phyloP scores from a whole-genome alignment of 1,284 basidiomycete species.

The Somion occarium region DNA sequence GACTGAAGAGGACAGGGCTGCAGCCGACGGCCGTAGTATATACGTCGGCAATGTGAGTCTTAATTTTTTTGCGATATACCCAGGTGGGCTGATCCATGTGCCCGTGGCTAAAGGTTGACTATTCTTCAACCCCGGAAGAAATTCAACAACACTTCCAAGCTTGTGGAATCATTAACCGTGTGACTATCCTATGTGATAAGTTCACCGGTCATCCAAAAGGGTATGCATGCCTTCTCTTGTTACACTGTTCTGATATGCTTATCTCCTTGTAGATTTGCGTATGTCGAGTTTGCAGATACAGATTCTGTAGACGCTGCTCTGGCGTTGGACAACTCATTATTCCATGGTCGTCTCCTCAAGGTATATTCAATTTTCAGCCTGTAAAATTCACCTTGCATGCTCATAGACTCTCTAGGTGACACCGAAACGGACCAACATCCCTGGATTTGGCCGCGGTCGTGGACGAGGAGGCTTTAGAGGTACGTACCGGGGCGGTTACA shows the following conservation, averaged over 20 bases:
- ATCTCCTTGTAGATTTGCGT: conserved; percentile 72
- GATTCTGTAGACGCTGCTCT: conserved; percentile 89
- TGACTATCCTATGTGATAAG: conserved; percentile 99
- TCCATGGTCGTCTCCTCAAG: conserved; percentile 91
- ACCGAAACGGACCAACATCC: conserved; percentile 89
- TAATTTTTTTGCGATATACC: conserved; percentile 1
- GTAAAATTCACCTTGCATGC: neutral
- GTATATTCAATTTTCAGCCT: conserved; percentile 34
- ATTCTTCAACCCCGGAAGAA: conserved; percentile 96
- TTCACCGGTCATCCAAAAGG: conserved; percentile 99
- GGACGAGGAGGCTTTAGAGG: conserved; percentile 65
- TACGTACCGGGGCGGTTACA: conserved; percentile 65
- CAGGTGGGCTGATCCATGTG: neutral
- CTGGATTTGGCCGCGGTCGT: conserved; percentile 82
- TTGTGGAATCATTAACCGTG: conserved; percentile 97
- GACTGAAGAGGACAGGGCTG: conserved; percentile 71
- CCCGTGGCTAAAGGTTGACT: conserved; percentile 77
- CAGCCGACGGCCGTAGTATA: conserved; percentile 85
- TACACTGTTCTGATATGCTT: neutral
- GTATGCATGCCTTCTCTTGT: conserved; percentile 39
- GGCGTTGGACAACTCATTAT: conserved; percentile 94
- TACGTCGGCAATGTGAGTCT: conserved; percentile 93
- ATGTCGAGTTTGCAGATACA: conserved; percentile 98
- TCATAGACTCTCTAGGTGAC: conserved; percentile 57
- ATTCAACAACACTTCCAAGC: conserved; percentile 97